phyloP scores from a whole-genome alignment of 2,329 filamentous ascomycete species.

The Chaetomium strumarium region DNA sequence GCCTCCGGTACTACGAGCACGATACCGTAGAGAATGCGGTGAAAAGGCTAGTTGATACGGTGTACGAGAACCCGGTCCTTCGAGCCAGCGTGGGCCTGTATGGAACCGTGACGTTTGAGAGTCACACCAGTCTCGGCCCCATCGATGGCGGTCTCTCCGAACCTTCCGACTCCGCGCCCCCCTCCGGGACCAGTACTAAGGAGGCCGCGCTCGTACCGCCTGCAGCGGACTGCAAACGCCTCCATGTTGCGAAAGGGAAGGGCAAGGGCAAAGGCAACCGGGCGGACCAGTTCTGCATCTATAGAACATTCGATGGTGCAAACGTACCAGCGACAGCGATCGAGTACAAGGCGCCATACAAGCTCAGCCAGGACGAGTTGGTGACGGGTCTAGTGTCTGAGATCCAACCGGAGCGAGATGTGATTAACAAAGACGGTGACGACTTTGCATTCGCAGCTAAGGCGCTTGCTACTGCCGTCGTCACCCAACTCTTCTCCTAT shows the following conservation, averaged over 20 bases:
- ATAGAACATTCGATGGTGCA: constrained; percentile 20
- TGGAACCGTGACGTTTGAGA: constrained; percentile 34
- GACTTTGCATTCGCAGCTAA: constrained; percentile 28
- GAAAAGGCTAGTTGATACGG: constrained; percentile 20
- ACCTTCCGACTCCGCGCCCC: constrained; percentile 24
- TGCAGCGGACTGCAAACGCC: constrained; percentile 7
- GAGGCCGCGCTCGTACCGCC: constrained; percentile 9
- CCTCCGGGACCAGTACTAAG: constrained; percentile 12
- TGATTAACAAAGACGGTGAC: constrained; percentile 31
- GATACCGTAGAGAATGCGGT: constrained; percentile 34
- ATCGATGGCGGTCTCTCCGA: constrained; percentile 23
- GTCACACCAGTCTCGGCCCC: constrained; percentile 31
- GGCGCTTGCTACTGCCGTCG: constrained; percentile 31
- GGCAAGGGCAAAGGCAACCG: constrained; percentile 29
- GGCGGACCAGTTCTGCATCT: constrained; percentile 32
- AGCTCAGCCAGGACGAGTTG: constrained; percentile 31
- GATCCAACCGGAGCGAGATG: constrained; percentile 30
- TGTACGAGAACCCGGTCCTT: constrained; percentile 27
- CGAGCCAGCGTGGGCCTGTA: constrained; percentile 28
- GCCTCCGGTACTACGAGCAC: constrained; percentile 32
- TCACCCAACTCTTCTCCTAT: constrained; percentile 37
- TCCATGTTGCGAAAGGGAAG: constrained; percentile 18
- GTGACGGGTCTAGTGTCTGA: constrained; percentile 30
- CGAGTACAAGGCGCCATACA: constrained; percentile 36
- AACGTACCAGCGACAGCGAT: constrained; percentile 29